These are phyloP conservation scores for Entamoeba invadens DNA, from an alignment of 208 protist species.

Conservation along the genomic window DNA sequence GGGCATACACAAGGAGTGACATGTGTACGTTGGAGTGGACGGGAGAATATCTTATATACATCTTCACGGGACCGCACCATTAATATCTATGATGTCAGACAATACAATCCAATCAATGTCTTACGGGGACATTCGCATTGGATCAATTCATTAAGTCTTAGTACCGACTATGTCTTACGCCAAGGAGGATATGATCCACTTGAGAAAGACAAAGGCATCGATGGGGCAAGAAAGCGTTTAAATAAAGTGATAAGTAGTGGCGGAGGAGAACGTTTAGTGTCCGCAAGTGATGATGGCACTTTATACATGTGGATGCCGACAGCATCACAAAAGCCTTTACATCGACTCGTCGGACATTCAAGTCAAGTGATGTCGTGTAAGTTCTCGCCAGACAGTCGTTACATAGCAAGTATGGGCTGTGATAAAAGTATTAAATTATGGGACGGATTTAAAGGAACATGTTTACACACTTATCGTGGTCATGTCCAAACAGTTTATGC, in stretches of 20 bases:
- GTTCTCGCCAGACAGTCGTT: conserved; percentile 82
- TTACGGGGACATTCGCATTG: conserved; percentile 90
- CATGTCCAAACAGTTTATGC: conserved; percentile 68
- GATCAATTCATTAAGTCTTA: conserved; percentile 89
- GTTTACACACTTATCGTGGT: conserved; percentile 28
- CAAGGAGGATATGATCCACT: conserved; percentile 59
- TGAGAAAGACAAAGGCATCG: not conserved
- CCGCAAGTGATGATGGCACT: conserved; percentile 84
- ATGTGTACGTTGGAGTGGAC: conserved; percentile 75
- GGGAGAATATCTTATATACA: conserved; percentile 68
- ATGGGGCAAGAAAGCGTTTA: not conserved
- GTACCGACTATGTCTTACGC: conserved; percentile 78
- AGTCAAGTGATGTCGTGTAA: conserved; percentile 65
- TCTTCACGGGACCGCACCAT: conserved; percentile 81
- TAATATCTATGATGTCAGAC: conserved; percentile 70
- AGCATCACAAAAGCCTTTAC: conserved; percentile 54
- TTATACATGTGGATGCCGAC: conserved; percentile 81
- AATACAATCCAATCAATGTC: conserved; percentile 42
- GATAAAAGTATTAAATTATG: conserved; percentile 89
- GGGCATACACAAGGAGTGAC: conserved; percentile 81
- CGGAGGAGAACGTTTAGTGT: conserved; percentile 65
- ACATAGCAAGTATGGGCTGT: conserved; percentile 81
- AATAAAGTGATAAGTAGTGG: not conserved
- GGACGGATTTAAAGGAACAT: conserved; percentile 33
- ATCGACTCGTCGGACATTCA: conserved; percentile 51